Conservation (phyloP, 2,329 filamentous ascomycete genomes). For the Mycogone perniciosa region DNA sequence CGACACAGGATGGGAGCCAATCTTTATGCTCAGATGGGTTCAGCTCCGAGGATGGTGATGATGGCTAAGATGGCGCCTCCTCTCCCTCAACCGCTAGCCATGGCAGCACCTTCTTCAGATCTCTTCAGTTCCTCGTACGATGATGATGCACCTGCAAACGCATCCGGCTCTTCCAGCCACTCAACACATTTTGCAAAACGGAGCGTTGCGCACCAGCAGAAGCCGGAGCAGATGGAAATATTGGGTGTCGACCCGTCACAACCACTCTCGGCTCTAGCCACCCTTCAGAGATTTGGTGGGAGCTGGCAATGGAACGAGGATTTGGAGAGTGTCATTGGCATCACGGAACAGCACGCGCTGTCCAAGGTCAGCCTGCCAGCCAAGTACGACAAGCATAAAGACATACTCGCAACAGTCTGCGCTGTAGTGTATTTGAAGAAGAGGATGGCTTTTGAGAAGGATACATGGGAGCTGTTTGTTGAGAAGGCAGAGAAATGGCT, state of each 20-base stretch:
- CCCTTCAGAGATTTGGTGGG: slow-evolving; percentile 39
- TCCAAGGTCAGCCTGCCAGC: slow-evolving; percentile 9
- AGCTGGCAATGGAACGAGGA: slow-evolving; percentile 24
- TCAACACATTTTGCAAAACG: not conserved
- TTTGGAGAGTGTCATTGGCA: slow-evolving; percentile 24
- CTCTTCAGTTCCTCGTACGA: too few relatives aligned
- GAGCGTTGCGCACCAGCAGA: not conserved
- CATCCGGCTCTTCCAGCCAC: not conserved
- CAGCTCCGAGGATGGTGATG: too few relatives aligned
- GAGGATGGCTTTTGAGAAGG: slow-evolving; percentile 38
- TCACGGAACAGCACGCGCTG: slow-evolving; percentile 7
- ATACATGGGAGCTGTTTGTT: slow-evolving; percentile 58
- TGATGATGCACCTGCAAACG: too few relatives aligned
- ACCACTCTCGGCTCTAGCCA: slow-evolving; percentile 35
- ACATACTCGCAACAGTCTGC: slow-evolving; percentile 25
- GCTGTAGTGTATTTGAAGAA: slow-evolving; percentile 35
- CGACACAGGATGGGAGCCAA: too few relatives aligned
- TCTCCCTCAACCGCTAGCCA: too few relatives aligned
- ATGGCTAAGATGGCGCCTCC: too few relatives aligned
- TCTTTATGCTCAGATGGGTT: too few relatives aligned
- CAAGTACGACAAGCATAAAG: slow-evolving; percentile 1
- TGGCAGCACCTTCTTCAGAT: too few relatives aligned
- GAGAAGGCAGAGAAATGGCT: slow-evolving; percentile 54
- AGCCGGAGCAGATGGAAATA: not conserved
- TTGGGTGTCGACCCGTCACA: not conserved